These are phyloP conservation scores for Maudiozyma turicensis DNA, from an alignment of 805 yeast genomes.

Conservation along the genomic window DNA sequence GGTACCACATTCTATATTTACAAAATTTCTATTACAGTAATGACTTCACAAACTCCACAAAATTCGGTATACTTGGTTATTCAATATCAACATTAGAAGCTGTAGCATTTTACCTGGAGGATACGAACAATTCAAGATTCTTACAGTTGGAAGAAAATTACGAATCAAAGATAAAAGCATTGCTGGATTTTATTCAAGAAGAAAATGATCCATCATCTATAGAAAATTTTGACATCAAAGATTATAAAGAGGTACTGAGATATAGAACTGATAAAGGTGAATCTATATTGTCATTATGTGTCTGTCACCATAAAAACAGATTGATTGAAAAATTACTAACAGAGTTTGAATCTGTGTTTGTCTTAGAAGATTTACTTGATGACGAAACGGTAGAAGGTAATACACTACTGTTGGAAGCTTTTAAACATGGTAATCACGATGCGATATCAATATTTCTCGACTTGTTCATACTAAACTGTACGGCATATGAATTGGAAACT, in stretches of 20 bases:
- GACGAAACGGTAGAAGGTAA: conserved; percentile 49
- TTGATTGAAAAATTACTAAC: conserved; percentile 40
- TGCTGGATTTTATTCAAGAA: conserved; percentile 17
- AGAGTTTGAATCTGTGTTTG: conserved; percentile 38
- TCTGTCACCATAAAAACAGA: conserved; percentile 37
- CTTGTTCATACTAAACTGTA: conserved; percentile 34
- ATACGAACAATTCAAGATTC: background rate
- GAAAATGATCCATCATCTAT: conserved; percentile 24
- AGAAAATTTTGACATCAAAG: background rate
- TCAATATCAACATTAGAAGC: conserved; percentile 79
- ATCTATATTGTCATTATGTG: conserved; percentile 57
- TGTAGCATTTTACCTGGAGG: conserved; percentile 44
- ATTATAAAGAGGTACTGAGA: conserved; percentile 22
- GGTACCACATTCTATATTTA: conserved; percentile 57
- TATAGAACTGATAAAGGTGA: conserved; percentile 52
- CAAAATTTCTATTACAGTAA: conserved; percentile 41
- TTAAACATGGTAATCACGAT: conserved; percentile 42
- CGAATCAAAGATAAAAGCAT: conserved; percentile 15
- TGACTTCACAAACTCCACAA: conserved; percentile 29
- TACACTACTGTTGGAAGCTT: conserved; percentile 51
- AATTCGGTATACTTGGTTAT: conserved; percentile 60
- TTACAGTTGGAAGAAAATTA: background rate
- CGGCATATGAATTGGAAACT: conserved; percentile 35
- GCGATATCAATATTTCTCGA: conserved; percentile 40
- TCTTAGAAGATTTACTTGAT: conserved; percentile 56